Base-by-base conservation (phyloP, 495 filamentous ascomycete species). In the Penicillium alfredii region DNA sequence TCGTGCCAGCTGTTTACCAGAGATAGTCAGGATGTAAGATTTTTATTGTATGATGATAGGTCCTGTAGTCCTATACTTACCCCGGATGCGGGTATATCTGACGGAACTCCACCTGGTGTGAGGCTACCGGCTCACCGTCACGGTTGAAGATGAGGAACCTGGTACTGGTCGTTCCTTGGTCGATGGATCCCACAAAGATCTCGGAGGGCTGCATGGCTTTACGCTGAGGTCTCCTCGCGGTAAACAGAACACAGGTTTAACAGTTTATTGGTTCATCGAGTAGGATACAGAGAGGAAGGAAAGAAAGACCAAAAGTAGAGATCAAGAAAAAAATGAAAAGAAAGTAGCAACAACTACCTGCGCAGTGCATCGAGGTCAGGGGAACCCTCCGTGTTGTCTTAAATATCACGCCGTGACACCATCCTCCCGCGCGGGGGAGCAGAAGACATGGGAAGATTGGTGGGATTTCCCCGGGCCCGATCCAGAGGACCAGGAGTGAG, bases 121-220 rank as follows among this genome's bases (percentile, higher is more conserved):
- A 84, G 11, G 86, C 87, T 12, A 89, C 78, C 5, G 86, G 85
- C 21, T 79, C 80, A 35, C 88, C 88, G 33, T 76, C 66, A 25
- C 73, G 71, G 60, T 94, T 78, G 64, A 97, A 95, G 31, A 97
- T 87, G 19, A 96, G 61, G 54, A 96, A 96, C 14, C 92, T 73
- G 10, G 92, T 86, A 44, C 86, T 93, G 3, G 90, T 96, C 9
- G 90, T 97, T 4, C 90, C 90, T 51, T 94, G 87, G 50, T 96
- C 90, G 49, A 97, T 90, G 8, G 81, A 74, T 4, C 80, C 82
- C 13, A 84, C 74, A 51, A 77, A 83, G 14, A 41, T 46, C 17
- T 65, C 51, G 17, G 49, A 35, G 22, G 44, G 29, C 20, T 58
- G 45, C 57, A 65, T 65, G 11, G 20, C 41, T 34, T 36, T 18